Conservation (phyloP, 495 filamentous ascomycete genomes). For the Rostrohypoxylon terebratum region DNA sequence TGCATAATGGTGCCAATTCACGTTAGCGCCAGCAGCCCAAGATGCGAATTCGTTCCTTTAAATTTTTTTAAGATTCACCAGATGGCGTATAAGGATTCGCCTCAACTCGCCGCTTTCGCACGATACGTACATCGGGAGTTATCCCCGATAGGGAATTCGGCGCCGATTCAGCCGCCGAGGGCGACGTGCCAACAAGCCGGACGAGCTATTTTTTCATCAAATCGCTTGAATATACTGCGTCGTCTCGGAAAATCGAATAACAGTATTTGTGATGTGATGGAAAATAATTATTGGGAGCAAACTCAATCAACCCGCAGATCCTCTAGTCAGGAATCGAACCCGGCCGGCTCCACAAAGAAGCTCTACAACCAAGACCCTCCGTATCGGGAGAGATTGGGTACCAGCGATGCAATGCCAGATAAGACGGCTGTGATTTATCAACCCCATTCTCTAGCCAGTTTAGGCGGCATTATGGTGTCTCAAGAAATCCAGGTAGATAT, state of each 20-base stretch:
- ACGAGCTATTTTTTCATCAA: slow-evolving; percentile 11
- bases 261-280: slow-evolving; percentile 20
- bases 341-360: slow-evolving; percentile 53
- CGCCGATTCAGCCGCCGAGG: slow-evolving; percentile 51
- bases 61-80: slow-evolving; percentile 64
- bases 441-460: slow-evolving; percentile 53
- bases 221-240: slow-evolving; percentile 18
- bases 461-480: slow-evolving; percentile 66
- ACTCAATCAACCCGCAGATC: slow-evolving; percentile 34
- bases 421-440: background rate
- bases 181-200: slow-evolving; percentile 12
- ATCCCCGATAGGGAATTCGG: slow-evolving; percentile 51
- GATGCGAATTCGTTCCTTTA: slow-evolving; percentile 59
- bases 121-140: slow-evolving; percentile 61
- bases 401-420: slow-evolving; percentile 24
- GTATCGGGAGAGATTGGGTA: background rate
- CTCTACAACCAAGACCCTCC: slow-evolving; percentile 48
- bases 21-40: slow-evolving; percentile 46
- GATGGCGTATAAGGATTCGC: slow-evolving; percentile 57
- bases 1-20: slow-evolving; percentile 61
- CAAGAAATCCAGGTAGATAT: slow-evolving; percentile 67
- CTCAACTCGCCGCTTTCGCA: slow-evolving; percentile 58
- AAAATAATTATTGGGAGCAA: slow-evolving; percentile 22
- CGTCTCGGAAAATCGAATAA: slow-evolving; percentile 16
- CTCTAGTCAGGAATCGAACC: slow-evolving; percentile 63